Evolutionary conservation across 495 filamentous ascomycete genomes (phyloP), one percentile per base, ranked within the genome.

Genomic region (Neurospora sp.): DNA sequence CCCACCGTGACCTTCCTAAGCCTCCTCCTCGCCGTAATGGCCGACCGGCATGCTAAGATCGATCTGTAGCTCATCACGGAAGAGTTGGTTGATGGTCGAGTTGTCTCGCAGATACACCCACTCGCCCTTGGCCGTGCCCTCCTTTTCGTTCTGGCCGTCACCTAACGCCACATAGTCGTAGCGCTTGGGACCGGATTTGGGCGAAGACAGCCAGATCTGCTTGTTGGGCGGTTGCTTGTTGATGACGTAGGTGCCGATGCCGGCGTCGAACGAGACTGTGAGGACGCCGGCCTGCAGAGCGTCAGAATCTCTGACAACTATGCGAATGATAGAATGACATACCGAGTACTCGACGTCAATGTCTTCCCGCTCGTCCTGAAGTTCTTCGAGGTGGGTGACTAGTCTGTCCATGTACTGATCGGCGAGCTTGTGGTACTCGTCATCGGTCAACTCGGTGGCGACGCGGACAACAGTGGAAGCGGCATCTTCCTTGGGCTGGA

Each of bases 151-250:
- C 83, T 92, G 90, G 66, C 86, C 85, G 73, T 94, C 92, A 40
- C 88, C 88, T 42, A 85, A 74, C 35, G 92, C 77, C 35, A 96
- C 91, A 86, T 91, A 98, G 78, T 98, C 93, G 82, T 90, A 98
- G 69, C 93, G 88, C 82, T 97, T 97, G 2, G 96, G 96, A 0
- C 96, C 96, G n/a, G 92, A 91, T 66, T 91, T 85, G 6, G 96
- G 96, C 22, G 94, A 97, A 41, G 92, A 94, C 37, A 99, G 89
- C 96, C 96, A 99, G 78, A 99, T 95, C 81, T 99, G 96, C 84
- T 91, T 93, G 85, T 97, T 98, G 22, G 94, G 93, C 0, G 96
- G 96, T 81, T 98, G 96, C 83, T 99, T 99, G 87, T 98, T 98
- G 79, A 99, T 85, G 3, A 98, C 91, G 76, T 94, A 99, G 31